Conservation (phyloP, 1,284 basidiomycete genomes). For the Amylostereum chailletii region DNA sequence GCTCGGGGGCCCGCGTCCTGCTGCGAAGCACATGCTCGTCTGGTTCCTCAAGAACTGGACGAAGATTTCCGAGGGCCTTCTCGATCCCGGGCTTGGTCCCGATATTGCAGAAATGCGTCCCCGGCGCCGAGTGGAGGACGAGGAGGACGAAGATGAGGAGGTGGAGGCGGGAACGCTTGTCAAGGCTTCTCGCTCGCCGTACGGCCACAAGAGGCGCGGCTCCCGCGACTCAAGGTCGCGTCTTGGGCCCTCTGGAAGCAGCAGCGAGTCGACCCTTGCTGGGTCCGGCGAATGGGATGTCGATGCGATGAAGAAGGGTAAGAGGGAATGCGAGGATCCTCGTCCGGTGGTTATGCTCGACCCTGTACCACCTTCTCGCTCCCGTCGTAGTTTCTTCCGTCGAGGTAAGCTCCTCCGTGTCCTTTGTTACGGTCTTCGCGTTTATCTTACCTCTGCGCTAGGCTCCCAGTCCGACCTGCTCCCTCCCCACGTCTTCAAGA, state of each 20-base stretch:
- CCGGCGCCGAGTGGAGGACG: not conserved
- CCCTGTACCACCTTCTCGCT: too few relatives aligned
- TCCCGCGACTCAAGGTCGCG: too few relatives aligned
- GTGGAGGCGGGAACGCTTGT: not conserved
- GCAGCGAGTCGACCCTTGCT: not conserved
- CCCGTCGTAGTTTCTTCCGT: too few relatives aligned
- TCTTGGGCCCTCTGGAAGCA: too few relatives aligned
- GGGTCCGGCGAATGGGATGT: not conserved
- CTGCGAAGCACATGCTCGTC: conserved; percentile 16
- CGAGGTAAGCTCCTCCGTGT: too few relatives aligned
- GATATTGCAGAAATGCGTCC: not conserved
- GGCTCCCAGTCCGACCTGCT: too few relatives aligned
- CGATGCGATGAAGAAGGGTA: too few relatives aligned
- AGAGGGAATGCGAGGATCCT: too few relatives aligned
- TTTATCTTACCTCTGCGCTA: too few relatives aligned
- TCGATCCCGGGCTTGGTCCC: conserved; percentile 7
- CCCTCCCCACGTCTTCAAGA: not conserved
- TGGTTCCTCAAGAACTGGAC: conserved; percentile 25
- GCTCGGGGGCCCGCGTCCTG: conserved; percentile 16
- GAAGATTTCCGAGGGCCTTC: conserved; percentile 19
- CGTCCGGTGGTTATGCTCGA: too few relatives aligned
- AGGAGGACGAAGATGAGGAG: not conserved
- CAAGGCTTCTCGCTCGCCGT: not conserved
- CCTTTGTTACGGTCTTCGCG: too few relatives aligned
- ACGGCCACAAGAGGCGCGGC: too few relatives aligned